phyloP scores from a whole-genome alignment of 768 basidiomycete species.

The Suillus alpinus region DNA sequence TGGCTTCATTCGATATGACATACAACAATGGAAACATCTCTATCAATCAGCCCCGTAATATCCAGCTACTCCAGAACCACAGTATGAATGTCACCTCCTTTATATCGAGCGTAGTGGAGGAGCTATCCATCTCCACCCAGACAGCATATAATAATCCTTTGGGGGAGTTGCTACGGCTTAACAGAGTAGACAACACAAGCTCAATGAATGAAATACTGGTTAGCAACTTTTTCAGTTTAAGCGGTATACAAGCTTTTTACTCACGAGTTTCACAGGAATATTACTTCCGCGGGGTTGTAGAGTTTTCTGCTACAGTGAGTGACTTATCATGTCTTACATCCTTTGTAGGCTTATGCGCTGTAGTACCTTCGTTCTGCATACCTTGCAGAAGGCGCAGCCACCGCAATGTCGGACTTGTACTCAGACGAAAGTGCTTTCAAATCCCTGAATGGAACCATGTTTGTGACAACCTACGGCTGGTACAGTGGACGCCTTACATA shows the following conservation, averaged over 20 bases:
- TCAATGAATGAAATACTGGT: neutral
- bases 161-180: neutral
- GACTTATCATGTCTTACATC: neutral
- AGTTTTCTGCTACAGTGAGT: conserved; percentile 8
- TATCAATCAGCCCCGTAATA: neutral
- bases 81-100: neutral
- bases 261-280: neutral
- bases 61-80: neutral
- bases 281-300: conserved; percentile 5
- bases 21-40: neutral
- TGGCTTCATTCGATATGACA: neutral
- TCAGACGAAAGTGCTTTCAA: neutral
- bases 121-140: neutral
- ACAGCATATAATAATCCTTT: neutral
- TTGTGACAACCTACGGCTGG: conserved; percentile 1
- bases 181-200: neutral
- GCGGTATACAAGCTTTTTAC: neutral
- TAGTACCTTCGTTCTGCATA: conserved; percentile 8
- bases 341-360: neutral
- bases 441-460: neutral
- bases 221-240: neutral
- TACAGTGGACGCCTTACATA: neutral
- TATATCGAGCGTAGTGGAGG: neutral
- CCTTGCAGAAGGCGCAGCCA: neutral
- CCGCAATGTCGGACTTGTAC: neutral